These are phyloP conservation scores for Malus hybrid DNA, from an alignment of 331 rosid genomes.

Conservation along the genomic window DNA sequence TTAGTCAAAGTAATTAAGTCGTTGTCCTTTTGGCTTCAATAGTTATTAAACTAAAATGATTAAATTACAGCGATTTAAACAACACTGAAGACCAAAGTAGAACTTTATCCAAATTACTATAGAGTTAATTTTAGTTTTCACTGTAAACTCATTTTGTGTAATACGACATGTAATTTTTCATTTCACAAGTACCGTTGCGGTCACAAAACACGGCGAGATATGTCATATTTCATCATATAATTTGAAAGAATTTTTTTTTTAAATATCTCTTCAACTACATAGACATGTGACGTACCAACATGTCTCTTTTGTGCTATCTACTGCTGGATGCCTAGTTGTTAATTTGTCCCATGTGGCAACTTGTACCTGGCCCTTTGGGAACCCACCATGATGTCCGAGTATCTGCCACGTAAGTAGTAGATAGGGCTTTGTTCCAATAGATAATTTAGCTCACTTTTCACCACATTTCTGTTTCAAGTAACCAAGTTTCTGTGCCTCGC, in stretches of 20 bases:
- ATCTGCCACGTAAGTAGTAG: slow-evolving; percentile 8
- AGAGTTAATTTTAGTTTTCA: too few species aligned
- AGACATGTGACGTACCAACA: background rate
- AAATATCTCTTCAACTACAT: too few species aligned
- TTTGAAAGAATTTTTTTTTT: too few species aligned
- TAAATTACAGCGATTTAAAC: too few species aligned
- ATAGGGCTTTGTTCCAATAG: slow-evolving; percentile 11
- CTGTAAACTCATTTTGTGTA: too few species aligned
- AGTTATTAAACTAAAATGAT: too few species aligned
- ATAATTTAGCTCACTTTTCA: background rate
- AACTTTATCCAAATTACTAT: too few species aligned
- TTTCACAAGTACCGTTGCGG: too few species aligned
- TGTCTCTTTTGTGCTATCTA: background rate
- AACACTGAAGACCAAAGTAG: too few species aligned
- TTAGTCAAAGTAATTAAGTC: background rate
- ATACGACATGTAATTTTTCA: too few species aligned
- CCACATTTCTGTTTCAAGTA: background rate
- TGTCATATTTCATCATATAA: too few species aligned
- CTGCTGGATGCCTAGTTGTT: background rate
- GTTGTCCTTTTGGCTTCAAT: background rate
- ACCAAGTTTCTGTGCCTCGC: background rate
- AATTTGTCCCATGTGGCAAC: slow-evolving; percentile 3
- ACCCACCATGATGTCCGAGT: background rate
- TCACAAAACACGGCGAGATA: too few species aligned
- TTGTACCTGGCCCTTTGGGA: background rate